These are phyloP conservation scores for Penstemon davidsonii DNA, from an alignment of 257 asterid genomes.

Conservation along the genomic window DNA sequence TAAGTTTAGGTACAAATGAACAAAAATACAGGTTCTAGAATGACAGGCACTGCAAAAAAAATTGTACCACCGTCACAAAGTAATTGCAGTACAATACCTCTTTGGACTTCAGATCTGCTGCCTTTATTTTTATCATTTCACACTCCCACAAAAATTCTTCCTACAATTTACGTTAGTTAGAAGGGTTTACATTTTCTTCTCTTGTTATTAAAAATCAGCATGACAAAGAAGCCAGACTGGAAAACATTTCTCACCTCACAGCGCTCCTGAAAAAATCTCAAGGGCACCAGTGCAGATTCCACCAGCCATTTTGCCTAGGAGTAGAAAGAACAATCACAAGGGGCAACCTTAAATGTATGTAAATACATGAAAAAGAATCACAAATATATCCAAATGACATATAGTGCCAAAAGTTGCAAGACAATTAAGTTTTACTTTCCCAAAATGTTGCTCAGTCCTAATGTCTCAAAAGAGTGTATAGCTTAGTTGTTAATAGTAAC, in stretches of 20 bases:
- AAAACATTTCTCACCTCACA: slow-evolving; percentile 69
- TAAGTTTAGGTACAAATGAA: slow-evolving; percentile 22
- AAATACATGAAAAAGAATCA: slow-evolving; percentile 10
- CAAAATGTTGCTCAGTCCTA: slow-evolving; percentile 3
- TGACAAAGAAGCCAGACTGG: slow-evolving; percentile 15
- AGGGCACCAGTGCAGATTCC: slow-evolving; percentile 91
- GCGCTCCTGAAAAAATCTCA: slow-evolving; percentile 94
- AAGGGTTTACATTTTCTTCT: slow-evolving; percentile 25
- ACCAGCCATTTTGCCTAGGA: slow-evolving; percentile 93
- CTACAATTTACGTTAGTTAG: slow-evolving; percentile 41
- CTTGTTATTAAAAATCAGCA: not conserved
- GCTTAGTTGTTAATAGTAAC: not conserved
- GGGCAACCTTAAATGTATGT: slow-evolving; percentile 7
- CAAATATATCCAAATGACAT: slow-evolving; percentile 1
- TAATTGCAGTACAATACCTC: slow-evolving; percentile 57
- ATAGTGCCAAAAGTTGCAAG: slow-evolving; percentile 6
- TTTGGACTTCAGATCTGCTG: slow-evolving; percentile 93
- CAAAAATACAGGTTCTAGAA: slow-evolving; percentile 17
- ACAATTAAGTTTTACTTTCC: slow-evolving; percentile 1
- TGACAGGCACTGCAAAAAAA: slow-evolving; percentile 18
- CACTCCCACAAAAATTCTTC: slow-evolving; percentile 96
- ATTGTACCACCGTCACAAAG: slow-evolving; percentile 6
- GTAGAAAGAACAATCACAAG: slow-evolving; percentile 16
- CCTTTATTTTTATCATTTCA: slow-evolving; percentile 93
- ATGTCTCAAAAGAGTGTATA: slow-evolving; percentile 14